These are phyloP conservation scores for Pestalotiopsis sp. DNA, from an alignment of 2,329 filamentous ascomycete species.

Conservation along the genomic window DNA sequence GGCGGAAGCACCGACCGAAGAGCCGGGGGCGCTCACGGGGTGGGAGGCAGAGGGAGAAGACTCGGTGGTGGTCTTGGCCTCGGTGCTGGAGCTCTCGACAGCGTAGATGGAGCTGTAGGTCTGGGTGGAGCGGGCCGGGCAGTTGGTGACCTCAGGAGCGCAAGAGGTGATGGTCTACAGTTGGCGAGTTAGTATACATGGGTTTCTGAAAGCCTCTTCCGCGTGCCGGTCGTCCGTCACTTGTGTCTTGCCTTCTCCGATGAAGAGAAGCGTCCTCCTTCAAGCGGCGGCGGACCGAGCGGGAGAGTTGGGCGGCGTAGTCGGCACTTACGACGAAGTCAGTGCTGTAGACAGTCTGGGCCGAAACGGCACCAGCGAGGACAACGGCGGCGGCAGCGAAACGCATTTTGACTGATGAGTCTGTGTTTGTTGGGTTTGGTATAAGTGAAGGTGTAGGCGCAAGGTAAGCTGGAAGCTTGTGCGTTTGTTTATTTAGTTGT, in stretches of 20 bases:
- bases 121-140: constrained; percentile 48
- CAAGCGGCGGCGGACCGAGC: background rate
- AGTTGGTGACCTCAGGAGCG: constrained; percentile 63
- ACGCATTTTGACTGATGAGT: constrained; percentile 59
- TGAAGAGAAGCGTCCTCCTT: background rate
- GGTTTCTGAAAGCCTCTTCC: background rate
- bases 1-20: background rate
- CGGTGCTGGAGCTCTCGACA: constrained; percentile 14
- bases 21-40: constrained; percentile 15
- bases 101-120: constrained; percentile 46
- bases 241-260: background rate
- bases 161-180: constrained; percentile 63
- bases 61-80: constrained; percentile 15
- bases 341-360: constrained; percentile 57
- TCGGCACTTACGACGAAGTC: constrained; percentile 38
- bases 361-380: constrained; percentile 49
- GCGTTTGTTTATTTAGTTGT: constrained; percentile 13
- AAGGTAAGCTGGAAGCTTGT: constrained; percentile 34
- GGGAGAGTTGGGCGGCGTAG: background rate
- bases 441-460: constrained; percentile 33
- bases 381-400: constrained; percentile 55
- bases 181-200: constrained; percentile 59
- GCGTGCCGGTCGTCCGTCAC: background rate
- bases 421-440: constrained; percentile 21
- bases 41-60: constrained; percentile 18